Base-by-base conservation (phyloP, 768 basidiomycete species). In the Russula brevipes region DNA sequence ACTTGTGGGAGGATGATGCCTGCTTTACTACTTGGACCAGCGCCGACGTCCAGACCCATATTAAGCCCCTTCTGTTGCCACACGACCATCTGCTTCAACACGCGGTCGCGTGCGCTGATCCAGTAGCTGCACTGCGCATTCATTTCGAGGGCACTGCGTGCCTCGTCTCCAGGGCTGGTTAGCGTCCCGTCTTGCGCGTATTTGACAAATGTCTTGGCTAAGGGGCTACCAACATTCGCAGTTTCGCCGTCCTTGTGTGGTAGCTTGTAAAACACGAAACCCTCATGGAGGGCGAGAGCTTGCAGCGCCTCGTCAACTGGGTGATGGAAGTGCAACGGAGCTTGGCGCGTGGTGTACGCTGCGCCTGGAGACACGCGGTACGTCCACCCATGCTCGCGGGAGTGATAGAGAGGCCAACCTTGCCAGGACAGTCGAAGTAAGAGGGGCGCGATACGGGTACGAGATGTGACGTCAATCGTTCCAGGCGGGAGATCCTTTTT, bases 111-210 rank as follows among this genome's bases (percentile, higher is more conserved):
- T 0, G 93, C 89, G 68, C 90, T 91, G 72, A 97, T 93, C 97
- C 96, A 99, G 74, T 99, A 99, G 70, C 89, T 91, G 77, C 96
- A 98, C 68, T 93, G 86, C 0, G 91, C 89, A 69, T 93, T 97
- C 82, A 98, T 85, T 60, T 94, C 87, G 57, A 98, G 77, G 1
- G 95, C 94, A 61, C 89, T 88, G 68, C 82, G 82, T 3, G 95
- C 93, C 66, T 88, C 88, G 55, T 83, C 82, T 2, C 85, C 87
- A 0, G 89, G 89, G 69, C 92, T 94, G 59, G 85, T 86, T 65
- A 98, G 75, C 7, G 87, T 91, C 14, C 94, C 92, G 65, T 94
- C 89, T 73, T 91, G 87, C 38, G 91, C 88, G 67, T 84, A 90
- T 71, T 89, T 88, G 74, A 97, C 81, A 73, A 98, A 98, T 5